Percentiles rank a stretch among this genome's conserved stretches.
Evolutionary conservation across 208 protist genomes (phyloP).

Genomic region (Tritrichomonas musculus): DNA sequence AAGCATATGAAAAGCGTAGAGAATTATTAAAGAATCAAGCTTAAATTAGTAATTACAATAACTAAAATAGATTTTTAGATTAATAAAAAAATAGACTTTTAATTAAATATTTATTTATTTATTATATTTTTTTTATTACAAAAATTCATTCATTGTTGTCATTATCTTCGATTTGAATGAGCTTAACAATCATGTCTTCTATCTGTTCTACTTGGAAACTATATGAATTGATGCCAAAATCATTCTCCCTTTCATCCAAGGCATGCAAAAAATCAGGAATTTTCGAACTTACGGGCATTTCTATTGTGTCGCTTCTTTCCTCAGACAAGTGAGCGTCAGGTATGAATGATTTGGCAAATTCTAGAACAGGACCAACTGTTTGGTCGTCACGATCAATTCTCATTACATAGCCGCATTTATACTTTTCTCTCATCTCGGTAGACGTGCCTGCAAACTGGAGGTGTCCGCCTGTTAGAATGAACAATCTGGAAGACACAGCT

Average conservation of each 20-base stretch:
- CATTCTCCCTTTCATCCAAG: background rate
- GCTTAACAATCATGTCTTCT: background rate
- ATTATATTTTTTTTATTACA: too few species aligned
- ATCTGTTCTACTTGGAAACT: background rate
- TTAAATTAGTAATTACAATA: too few species aligned
- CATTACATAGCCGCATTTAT: background rate
- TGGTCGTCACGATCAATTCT: background rate
- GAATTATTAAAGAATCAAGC: too few species aligned
- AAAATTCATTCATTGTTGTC: too few species aligned
- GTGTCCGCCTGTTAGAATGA: background rate
- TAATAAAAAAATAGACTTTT: too few species aligned
- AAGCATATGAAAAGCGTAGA: too few species aligned
- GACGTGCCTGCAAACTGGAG: background rate
- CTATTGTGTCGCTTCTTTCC: background rate
- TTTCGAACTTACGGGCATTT: background rate
- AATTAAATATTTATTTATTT: too few species aligned
- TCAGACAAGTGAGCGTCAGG: background rate
- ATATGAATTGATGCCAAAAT: background rate
- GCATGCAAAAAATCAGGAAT: background rate
- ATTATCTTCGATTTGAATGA: background rate
- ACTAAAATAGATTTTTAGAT: too few species aligned
- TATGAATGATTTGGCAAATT: background rate
- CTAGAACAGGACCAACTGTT: background rate
- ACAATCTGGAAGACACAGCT: slow-evolving; percentile 8
- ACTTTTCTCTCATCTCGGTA: background rate